A percentile compares a stretch with the other conserved stretches of the same genome.
Conservation (phyloP, 352 stramenopile species). For the Globisporangium rhizosaccharum region DNA sequence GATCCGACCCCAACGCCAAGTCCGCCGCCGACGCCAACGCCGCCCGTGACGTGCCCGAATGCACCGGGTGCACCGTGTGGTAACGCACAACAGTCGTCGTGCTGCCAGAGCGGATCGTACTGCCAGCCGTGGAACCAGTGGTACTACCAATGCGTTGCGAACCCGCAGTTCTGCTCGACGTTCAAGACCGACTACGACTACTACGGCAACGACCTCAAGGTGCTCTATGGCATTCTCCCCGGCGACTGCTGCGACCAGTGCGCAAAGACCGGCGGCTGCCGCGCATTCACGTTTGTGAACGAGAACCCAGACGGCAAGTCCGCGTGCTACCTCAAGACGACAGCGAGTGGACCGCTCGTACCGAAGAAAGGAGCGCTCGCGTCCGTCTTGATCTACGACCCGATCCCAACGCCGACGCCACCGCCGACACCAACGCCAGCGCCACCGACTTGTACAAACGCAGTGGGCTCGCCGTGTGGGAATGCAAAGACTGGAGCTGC, state of each 20-base stretch:
- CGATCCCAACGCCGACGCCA: neutral
- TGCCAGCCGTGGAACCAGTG: slow-evolving; percentile 58
- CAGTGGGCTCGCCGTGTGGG: slow-evolving; percentile 28
- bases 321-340: slow-evolving; percentile 51
- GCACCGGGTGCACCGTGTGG: slow-evolving; percentile 27
- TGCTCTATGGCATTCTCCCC: slow-evolving; percentile 32
- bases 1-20: neutral
- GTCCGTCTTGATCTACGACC: slow-evolving; percentile 8
- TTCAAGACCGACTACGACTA: slow-evolving; percentile 45
- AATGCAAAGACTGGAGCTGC: slow-evolving; percentile 21
- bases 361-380: slow-evolving; percentile 3
- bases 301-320: slow-evolving; percentile 42
- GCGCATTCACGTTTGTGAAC: slow-evolving; percentile 58
- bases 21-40: neutral
- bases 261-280: slow-evolving; percentile 30
- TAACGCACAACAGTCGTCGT: slow-evolving; percentile 21
- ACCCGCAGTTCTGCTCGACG: slow-evolving; percentile 28
- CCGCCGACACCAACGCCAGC: neutral
- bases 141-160: slow-evolving; percentile 55
- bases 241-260: slow-evolving; percentile 38
- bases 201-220: slow-evolving; percentile 38
- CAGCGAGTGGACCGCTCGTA: slow-evolving; percentile 6
- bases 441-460: slow-evolving; percentile 17
- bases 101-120: slow-evolving; percentile 35
- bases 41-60: slow-evolving; percentile 14